Base-by-base conservation (phyloP, 495 filamentous ascomycete genomes). In the Terfezia claveryi region DNA sequence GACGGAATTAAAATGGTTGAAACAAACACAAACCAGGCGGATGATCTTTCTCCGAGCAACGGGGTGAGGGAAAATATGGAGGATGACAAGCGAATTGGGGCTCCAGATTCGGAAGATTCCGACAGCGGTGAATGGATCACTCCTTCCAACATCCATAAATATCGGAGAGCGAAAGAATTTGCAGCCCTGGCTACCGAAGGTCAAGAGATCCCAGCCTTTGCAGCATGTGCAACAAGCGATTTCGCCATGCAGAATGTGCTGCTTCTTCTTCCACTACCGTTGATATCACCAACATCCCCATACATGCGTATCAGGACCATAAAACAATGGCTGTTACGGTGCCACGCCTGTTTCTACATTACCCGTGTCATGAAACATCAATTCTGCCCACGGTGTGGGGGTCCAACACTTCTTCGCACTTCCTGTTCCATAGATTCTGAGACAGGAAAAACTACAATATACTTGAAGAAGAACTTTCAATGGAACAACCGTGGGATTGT, bases 181-280 rank as follows among this genome's bases (percentile, higher is more conserved):
- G 4, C 74, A 52, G 3, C 54, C 14, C 38, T 51, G 76, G 51
- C 73, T 74, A 49, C 38, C 20, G 68, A 72, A 8, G 75, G 78
- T 52, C 74, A 75, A 20, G 27, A 32, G 4, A 32, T 7, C 7
- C 27, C 27, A 32, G 82, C 93, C 60, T 77, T 87, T 64, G 85
- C 82, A 10, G 92, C 87, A 10, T 78, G 85, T 50, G 80, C 95
- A 59, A 96, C 91, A 0, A 83, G 82, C 56, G 91, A 99, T 73
- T 95, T 83, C 70, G 89, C 91, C 46, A 89, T 96, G 78, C 87
- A 96, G 70, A 96, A 96, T 63, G 85, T 95, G 20, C 72, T 89
- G 2, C 73, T 99, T 10, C 85, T 89, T 59, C 91, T 96, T 72
- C 94, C 94, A 69, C 75, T 99, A 36, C 86, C 93, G 63, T 78